Evolutionary conservation across 352 stramenopile genomes (phyloP).

Genomic region (Globisporangium spinosum): DNA sequence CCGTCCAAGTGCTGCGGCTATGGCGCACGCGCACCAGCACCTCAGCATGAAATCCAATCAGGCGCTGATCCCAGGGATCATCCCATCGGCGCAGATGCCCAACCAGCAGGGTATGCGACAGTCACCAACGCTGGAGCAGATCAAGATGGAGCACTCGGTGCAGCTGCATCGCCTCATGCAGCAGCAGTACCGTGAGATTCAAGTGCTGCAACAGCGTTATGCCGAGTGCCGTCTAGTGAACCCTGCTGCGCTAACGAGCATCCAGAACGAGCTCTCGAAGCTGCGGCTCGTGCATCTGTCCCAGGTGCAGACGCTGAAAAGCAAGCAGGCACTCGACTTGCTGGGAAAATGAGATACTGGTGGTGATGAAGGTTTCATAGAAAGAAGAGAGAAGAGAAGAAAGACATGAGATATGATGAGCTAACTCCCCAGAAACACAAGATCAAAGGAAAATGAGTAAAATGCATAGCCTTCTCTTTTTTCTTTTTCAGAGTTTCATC

Average conservation of each 20-base stretch:
- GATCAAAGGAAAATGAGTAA: not conserved
- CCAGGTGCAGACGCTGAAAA: conserved; percentile 84
- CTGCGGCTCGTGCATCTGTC: conserved; percentile 80
- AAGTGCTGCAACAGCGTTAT: conserved; percentile 82
- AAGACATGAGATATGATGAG: not conserved
- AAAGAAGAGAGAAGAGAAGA: not conserved
- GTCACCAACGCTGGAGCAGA: conserved; percentile 45
- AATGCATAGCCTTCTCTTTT: conserved; percentile 5
- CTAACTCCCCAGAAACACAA: not conserved
- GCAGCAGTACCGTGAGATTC: conserved; percentile 85
- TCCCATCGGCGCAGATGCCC: conserved; percentile 21
- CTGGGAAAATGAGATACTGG: conserved; percentile 45
- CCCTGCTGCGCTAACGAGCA: conserved; percentile 64
- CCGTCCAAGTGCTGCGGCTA: conserved; percentile 28
- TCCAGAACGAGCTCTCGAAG: conserved; percentile 84
- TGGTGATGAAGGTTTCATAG: not conserved
- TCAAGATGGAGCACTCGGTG: conserved; percentile 87
- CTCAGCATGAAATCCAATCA: conserved; percentile 37
- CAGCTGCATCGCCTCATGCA: conserved; percentile 86
- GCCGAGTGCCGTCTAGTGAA: conserved; percentile 72
- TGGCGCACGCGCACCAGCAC: conserved; percentile 40
- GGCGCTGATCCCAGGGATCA: conserved; percentile 22
- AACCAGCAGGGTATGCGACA: conserved; percentile 20
- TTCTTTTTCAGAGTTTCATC: not conserved
- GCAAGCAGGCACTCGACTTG: conserved; percentile 76